Base-by-base conservation (phyloP, 345 rosid species). In the Lenwebbia sp. region DNA sequence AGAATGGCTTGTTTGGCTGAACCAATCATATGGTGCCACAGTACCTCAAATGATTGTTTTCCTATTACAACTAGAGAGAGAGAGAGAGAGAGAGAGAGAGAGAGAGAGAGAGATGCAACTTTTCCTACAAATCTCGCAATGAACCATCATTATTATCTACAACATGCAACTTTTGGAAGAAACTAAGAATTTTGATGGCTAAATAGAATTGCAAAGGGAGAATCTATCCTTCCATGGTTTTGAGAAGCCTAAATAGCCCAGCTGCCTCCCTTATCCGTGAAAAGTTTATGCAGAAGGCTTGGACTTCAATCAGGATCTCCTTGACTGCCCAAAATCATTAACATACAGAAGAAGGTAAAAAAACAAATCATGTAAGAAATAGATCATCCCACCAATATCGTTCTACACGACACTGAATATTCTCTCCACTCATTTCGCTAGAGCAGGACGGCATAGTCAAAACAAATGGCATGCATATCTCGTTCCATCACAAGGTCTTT, bases 201-300 rank as follows among this genome's bases (percentile, higher is more conserved):
- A 81, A 78, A 78, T 6, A 81, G 22, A 28, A 40, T 47, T n/a
- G 19, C 28, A 19, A 11, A 6, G 44, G 51, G 52, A 8, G 9
- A 4, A 2, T 26, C 84, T 65, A 86, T 58, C 88, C 23, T 65
- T 88, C 89, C 87, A 88, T 65, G 83, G 56, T 62, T 65, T 87
- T 87, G 41, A 87, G 89, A 30, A 87, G 94, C 95, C 85, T 94
- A 91, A 97, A 97, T 49, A 97, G 90, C 37, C 94, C 92, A 82
- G 96, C 99, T 30, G 98, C 99, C 91, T 95, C 99, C 86, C 98
- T 90, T 84, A 96, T 92, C 88, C 99, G 90, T 0, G 99, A 96
- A 88, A 97, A 97, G 91, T 97, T 98, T 7, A 97, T 95, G 93
- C 98, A 97, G 92, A 97, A 96, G 33, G 98, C 99, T 92, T 94